Evolutionary conservation across 2,329 filamentous ascomycete species (phyloP), one percentile per base, ranked within the genome.

Genomic region (Pseudocercospora fuligena): DNA sequence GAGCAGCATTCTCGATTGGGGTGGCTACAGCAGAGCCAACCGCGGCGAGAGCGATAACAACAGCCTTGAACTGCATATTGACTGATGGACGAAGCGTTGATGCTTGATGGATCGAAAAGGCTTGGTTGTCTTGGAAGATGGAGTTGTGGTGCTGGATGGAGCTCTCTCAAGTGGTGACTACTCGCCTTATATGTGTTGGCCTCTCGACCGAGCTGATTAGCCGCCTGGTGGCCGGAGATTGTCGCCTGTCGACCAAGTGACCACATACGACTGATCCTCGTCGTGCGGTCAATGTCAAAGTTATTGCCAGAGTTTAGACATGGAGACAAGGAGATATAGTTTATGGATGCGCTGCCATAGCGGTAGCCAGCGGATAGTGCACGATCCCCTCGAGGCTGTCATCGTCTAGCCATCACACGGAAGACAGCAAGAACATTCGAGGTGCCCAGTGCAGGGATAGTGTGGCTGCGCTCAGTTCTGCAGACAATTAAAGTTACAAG

Each of bases 31-130:
- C 59, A 25, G 59, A 61, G 40, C 59, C 59, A 31, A 33, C 59
- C 59, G 59, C 59, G 14, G 25, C 59, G 43, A 61, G 59, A 16
- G 47, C 23, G 43, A 61, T 25, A n/a, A 51, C 14, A 21, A 61
- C 33, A 23, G 25, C 33, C 43, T 61, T 61, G 59, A 61, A 51
- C 59, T 61, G 59, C 59, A 61, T 61, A n/a, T 61, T 61, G 51
- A 54, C 25, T 23, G 43, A 51, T 40, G 25, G 25, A n/a, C 12
- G 21, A 19, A 53, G 23, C 23, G 51, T 25, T 54, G 25, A 16
- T 54, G 51, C 51, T 54, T 27, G 21, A 7, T 54, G 23, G 51
- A 27, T 29, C 23, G 51, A 14, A 31, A 31, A 16, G 21, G 21
- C 16, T 54, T 16, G 25, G 25, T 16, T 25, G 51, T 14, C 51